Evolutionary conservation across 768 basidiomycete species (phyloP).

Genomic region (Albatrellus ellisii): DNA sequence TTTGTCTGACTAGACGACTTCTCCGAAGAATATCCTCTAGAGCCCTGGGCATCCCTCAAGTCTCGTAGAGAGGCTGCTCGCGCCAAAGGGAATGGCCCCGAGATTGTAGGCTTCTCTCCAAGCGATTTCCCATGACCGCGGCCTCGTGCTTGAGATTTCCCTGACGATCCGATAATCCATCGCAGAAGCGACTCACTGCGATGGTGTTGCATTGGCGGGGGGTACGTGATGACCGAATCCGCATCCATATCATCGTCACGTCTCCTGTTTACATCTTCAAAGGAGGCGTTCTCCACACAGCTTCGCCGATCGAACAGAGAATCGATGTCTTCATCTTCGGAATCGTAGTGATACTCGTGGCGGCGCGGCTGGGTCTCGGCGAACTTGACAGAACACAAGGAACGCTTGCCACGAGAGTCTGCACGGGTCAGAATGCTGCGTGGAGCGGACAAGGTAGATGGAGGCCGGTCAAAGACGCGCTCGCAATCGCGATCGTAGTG

Average conservation of each 20-base stretch:
- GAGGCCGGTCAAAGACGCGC: no score
- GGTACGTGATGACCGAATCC: constrained; percentile 14
- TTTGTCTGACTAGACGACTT: no score
- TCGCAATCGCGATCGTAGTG: no score
- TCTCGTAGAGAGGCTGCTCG: constrained; percentile 11
- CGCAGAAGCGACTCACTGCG: constrained; percentile 14
- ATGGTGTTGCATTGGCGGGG: constrained; percentile 15
- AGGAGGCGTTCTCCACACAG: not conserved
- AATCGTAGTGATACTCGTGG: constrained; percentile 9
- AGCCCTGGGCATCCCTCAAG: no score
- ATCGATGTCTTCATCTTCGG: constrained; percentile 4
- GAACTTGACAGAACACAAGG: constrained; percentile 13
- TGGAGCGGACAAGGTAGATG: constrained; percentile 9
- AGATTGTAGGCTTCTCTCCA: constrained; percentile 19
- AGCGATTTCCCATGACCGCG: constrained; percentile 1
- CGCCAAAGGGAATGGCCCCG: constrained; percentile 21
- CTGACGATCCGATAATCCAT: constrained; percentile 13
- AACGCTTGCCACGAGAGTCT: constrained; percentile 9
- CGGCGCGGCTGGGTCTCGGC: constrained; percentile 3
- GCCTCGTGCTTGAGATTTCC: constrained; percentile 7
- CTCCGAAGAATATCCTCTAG: no score
- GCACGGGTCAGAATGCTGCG: constrained; percentile 13
- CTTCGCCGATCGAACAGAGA: not conserved
- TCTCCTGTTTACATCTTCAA: not conserved
- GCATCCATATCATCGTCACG: not conserved